Percentiles rank a stretch among this genome's conserved stretches.
phyloP scores from a whole-genome alignment of 371 early-diverging fungal genomes.

The Mortierella sp. region DNA sequence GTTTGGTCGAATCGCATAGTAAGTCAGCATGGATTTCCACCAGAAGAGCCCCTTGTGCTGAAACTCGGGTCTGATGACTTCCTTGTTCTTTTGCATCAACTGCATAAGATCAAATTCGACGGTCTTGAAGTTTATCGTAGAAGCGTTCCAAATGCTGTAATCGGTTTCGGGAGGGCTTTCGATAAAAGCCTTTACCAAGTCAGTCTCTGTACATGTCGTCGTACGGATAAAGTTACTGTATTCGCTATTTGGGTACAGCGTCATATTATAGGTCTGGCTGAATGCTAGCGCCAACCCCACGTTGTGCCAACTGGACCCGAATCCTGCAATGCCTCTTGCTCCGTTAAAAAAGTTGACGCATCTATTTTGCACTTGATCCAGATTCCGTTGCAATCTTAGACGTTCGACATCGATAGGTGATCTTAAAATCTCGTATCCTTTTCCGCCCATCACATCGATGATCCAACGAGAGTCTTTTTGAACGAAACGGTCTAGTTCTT shows the following conservation, averaged over 20 bases:
- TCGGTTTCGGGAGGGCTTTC: constrained; percentile 6
- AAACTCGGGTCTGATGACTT: constrained; percentile 9
- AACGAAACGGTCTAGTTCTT: constrained; percentile 13
- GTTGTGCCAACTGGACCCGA: constrained; percentile 27
- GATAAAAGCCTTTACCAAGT: constrained; percentile 16
- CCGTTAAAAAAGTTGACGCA: constrained; percentile 14
- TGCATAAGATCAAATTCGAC: not conserved
- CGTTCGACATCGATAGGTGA: constrained; percentile 10
- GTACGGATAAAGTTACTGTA: constrained; percentile 15
- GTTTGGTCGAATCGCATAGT: constrained; percentile 17
- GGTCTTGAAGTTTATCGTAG: constrained; percentile 24
- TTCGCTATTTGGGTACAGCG: constrained; percentile 8
- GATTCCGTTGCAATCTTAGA: not conserved
- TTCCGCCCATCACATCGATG: constrained; percentile 10
- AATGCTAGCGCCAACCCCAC: constrained; percentile 15
- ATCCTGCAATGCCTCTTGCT: constrained; percentile 4
- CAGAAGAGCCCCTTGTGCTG: constrained; percentile 21
- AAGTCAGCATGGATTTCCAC: constrained; percentile 30
- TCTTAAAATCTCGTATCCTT: constrained; percentile 20
- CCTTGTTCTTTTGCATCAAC: not conserved
- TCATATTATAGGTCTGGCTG: constrained; percentile 29
- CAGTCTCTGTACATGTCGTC: constrained; percentile 27
- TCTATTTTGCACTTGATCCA: constrained; percentile 27
- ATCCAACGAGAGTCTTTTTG: constrained; percentile 28
- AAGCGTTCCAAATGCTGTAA: constrained; percentile 13